These are phyloP conservation scores for Talaromyces verruculosus DNA, from an alignment of 2,329 filamentous ascomycete genomes.

Conservation along the genomic window DNA sequence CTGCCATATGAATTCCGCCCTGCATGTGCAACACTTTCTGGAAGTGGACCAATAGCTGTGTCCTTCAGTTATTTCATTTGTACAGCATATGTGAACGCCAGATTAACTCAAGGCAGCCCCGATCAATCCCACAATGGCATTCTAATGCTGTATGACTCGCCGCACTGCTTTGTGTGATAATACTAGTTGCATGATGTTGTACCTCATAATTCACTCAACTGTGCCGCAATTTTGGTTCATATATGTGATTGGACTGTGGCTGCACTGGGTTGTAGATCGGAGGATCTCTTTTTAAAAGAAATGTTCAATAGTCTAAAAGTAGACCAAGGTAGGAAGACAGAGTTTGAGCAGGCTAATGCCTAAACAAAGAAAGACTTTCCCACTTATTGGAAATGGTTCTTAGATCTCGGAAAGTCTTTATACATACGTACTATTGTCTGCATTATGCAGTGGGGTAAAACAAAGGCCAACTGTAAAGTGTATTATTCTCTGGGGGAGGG, in stretches of 20 bases:
- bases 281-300: background rate
- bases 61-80: background rate
- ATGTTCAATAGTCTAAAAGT: background rate
- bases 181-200: background rate
- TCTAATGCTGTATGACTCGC: background rate
- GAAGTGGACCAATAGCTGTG: background rate
- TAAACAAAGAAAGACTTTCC: background rate
- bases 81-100: background rate
- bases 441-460: background rate
- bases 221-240: background rate
- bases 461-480: background rate
- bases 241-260: background rate
- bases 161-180: background rate
- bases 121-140: background rate
- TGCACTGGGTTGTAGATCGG: background rate
- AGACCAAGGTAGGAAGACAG: background rate
- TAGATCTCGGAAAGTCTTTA: background rate
- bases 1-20: background rate
- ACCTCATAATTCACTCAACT: background rate
- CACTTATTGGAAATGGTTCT: background rate
- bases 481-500: background rate
- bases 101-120: background rate
- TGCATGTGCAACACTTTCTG: background rate
- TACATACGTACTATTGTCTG: background rate
- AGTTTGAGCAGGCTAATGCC: background rate